Evolutionary conservation across 1,284 basidiomycete genomes (phyloP).

Genomic region (Lentinula novae-zelandiae): DNA sequence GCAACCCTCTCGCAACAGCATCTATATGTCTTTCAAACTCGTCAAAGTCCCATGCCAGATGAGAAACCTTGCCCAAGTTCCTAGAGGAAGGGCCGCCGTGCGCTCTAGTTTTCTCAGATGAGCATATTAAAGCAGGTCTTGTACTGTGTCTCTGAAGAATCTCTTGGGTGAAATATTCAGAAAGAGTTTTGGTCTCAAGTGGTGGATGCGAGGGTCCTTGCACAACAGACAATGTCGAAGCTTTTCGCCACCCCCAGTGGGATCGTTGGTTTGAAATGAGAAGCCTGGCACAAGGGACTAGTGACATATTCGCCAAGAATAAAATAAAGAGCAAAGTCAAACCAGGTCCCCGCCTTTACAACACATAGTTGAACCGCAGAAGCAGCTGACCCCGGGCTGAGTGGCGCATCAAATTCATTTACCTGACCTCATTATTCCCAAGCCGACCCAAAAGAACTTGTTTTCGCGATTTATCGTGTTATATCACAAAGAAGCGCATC

Average conservation of each 20-base stretch:
- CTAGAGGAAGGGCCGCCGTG: conserved; percentile 56
- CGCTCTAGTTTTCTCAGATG: conserved; percentile 51
- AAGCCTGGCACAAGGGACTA: not conserved
- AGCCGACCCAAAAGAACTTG: too few relatives aligned
- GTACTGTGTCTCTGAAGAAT: conserved; percentile 48
- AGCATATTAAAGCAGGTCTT: conserved; percentile 64
- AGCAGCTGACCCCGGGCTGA: too few relatives aligned
- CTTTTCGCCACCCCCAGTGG: not conserved
- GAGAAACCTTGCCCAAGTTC: conserved; percentile 42
- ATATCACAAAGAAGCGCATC: too few relatives aligned
- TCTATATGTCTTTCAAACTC: conserved; percentile 68
- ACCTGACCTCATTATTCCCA: too few relatives aligned
- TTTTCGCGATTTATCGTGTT: too few relatives aligned
- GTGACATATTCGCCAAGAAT: not conserved
- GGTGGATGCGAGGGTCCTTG: conserved; percentile 60
- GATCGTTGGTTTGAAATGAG: not conserved
- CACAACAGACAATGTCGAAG: conserved; percentile 40
- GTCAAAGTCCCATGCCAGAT: conserved; percentile 72
- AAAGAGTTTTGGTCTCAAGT: conserved; percentile 58
- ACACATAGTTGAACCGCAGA: too few relatives aligned
- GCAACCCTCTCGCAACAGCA: conserved; percentile 68
- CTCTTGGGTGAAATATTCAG: conserved; percentile 56
- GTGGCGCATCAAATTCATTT: too few relatives aligned
- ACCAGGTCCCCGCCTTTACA: too few relatives aligned
- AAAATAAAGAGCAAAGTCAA: not conserved